Evolutionary conservation across 805 yeast species (phyloP), one percentile per base, ranked within the genome.

Genomic region (Clavispora santaluciae): DNA sequence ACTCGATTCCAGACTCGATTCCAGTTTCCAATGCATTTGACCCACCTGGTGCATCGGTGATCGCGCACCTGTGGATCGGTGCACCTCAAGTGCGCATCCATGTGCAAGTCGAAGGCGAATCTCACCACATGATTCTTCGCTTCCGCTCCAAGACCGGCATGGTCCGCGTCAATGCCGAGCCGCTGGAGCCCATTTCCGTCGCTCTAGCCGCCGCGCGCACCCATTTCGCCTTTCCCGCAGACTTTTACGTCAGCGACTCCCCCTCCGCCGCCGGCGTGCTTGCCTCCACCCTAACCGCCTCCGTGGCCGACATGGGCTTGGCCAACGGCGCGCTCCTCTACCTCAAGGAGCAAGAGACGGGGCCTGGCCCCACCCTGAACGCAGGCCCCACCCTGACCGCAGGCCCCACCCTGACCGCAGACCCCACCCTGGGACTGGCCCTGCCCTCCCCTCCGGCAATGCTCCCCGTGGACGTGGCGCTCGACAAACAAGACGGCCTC

Each of bases 131-230:
- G 63, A 62, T 66, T 41, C 56, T 90, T 50, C 65, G 99, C 55
- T 87, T 93, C 63, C 75, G 96, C 55, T 72, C 93, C 22, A 86
- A 78, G 54, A 85, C 86, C 50, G 98, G 98, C 7, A 83, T 80
- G 76, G 79, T 78, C 57, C 75, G 98, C 40, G 73, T 86, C 25
- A 58, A 66, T 20, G 78, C 76, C 22, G 78, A 77, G 20, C 62
- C 68, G 3, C 36, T 51, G 1, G 70, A 68, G 16, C 64, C 65
- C 7, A 78, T 86, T 44, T 55, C 61, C 4, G 49, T 51, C 0
- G 75, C 77, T 1, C 48, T 80, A 20, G 73, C 68, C 20, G 62
- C 65, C 36, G 60, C 78, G 21, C 46, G 49, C 9, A 33, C 36
- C 20, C 61, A 67, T 35, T 42, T 67, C 20, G 45, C 44, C 16